Evolutionary conservation across 2,329 filamentous ascomycete species (phyloP), one percentile per base, ranked within the genome.

Genomic region (Erysiphe pulchra): DNA sequence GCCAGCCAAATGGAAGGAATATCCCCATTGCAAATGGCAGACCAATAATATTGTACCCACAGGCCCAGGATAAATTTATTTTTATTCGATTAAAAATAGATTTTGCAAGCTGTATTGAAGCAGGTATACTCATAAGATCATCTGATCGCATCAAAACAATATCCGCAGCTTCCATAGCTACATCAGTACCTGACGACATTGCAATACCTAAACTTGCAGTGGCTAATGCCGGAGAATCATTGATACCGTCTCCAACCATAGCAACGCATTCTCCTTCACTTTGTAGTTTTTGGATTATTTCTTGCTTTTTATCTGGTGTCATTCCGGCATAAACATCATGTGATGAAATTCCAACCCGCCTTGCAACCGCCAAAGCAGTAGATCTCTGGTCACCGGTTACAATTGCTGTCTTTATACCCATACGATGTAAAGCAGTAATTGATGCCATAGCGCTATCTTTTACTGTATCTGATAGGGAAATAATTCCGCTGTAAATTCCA

Each of bases 201-300:
- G 86, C 86, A 53, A 98, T 93, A 51, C 90, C 90, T 28, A 95
- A 76, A 53, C 92, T 77, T 11, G 90, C 86, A 0, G 85, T 92
- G 0, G 85, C 90, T 11, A 98, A 73, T 0, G 90, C 90, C 0
- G 90, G 90, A 0, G 85, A 93, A 64, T 98, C 90, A 62, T 98
- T 98, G 70, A 98, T 94, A 38, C 90, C 90, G 60, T 98, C 90
- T 45, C 90, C 86, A 13, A 95, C 86, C 90, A 98, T 98, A 53
- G 83, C 90, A 24, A 95, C 83, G 44, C 80, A 67, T 54, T 85
- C 73, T 49, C 84, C 84, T 44, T 68, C 61, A 0, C 68, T 65
- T 62, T 94, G 84, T 16, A 95, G 70, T 46, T 78, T 65, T 44
- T 75, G 72, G 54, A 98, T 70, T 53, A 95, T 92, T 28, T 71